phyloP scores from a whole-genome alignment of 371 early-diverging fungal species.

The Blakeslea trispora region DNA sequence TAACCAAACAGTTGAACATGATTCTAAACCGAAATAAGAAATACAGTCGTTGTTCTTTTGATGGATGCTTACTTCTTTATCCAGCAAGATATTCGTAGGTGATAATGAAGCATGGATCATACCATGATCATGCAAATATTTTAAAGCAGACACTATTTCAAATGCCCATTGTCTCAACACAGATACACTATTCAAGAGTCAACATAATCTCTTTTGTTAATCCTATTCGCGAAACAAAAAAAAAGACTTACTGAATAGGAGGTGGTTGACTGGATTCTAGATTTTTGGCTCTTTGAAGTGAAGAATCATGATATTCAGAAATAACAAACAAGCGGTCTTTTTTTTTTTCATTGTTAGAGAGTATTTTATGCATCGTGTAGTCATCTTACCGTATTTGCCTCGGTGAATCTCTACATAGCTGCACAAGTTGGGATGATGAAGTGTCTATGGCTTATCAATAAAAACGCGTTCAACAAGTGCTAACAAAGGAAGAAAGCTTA shows the following conservation, averaged over 20 bases:
- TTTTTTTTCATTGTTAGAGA: too few relatives aligned
- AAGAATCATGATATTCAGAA: constrained; percentile 54
- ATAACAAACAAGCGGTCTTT: constrained; percentile 65
- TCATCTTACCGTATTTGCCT: constrained; percentile 57
- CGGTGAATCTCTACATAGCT: constrained; percentile 63
- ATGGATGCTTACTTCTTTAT: constrained; percentile 49
- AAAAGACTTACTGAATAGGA: constrained; percentile 19
- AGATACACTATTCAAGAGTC: constrained; percentile 9
- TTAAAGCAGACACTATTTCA: constrained; percentile 56
- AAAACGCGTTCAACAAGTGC: background rate
- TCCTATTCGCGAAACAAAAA: too few relatives aligned
- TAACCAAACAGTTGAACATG: constrained; percentile 60
- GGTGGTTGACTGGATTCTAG: constrained; percentile 21
- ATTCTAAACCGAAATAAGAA: constrained; percentile 40
- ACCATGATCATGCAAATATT: constrained; percentile 48
- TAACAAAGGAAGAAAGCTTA: constrained; percentile 2
- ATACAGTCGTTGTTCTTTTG: too few relatives aligned
- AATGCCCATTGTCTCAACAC: constrained; percentile 55
- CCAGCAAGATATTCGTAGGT: constrained; percentile 55
- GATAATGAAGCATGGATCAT: constrained; percentile 56
- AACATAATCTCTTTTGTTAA: too few relatives aligned
- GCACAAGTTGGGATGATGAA: constrained; percentile 59
- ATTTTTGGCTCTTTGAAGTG: constrained; percentile 34
- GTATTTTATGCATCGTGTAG: background rate
- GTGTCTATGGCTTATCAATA: constrained; percentile 32